Evolutionary conservation across 768 basidiomycete species (phyloP).

Genomic region (Porphyrellus cyaneotinctus): DNA sequence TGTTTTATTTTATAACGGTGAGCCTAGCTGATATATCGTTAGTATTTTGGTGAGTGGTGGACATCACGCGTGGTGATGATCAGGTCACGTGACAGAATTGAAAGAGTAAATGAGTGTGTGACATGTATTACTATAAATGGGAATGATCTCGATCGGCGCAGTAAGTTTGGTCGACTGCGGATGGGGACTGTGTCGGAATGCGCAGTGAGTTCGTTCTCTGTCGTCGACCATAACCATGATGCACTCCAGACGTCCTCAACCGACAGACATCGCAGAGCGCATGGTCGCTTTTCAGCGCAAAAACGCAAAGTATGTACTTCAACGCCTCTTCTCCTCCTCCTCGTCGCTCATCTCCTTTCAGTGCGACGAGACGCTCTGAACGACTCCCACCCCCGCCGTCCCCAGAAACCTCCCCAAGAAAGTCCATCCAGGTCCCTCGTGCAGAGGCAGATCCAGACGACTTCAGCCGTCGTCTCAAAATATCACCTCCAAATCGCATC

Average conservation of each 20-base stretch:
- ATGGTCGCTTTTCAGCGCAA: conserved; percentile 66
- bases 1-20: too few species aligned
- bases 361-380: conserved; percentile 45
- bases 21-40: neutral
- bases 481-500: conserved; percentile 48
- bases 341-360: conserved; percentile 22
- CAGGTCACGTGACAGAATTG: conserved; percentile 15
- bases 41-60: conserved; percentile 33
- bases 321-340: neutral
- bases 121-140: conserved; percentile 15
- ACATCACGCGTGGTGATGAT: conserved; percentile 31
- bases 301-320: conserved; percentile 44
- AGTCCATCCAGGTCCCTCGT: conserved; percentile 4
- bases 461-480: conserved; percentile 67
- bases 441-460: conserved; percentile 60
- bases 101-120: conserved; percentile 8
- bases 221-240: conserved; percentile 10
- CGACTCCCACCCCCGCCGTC: conserved; percentile 32
- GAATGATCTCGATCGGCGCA: conserved; percentile 34
- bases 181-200: conserved; percentile 7
- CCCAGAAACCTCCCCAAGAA: conserved; percentile 29
- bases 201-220: neutral
- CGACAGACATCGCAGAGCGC: conserved; percentile 55
- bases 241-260: conserved; percentile 34
- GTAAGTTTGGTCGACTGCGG: conserved; percentile 33